These are phyloP conservation scores for Pycnococcus provasolii DNA, from an alignment of 139 green algal genomes.

Conservation along the genomic window DNA sequence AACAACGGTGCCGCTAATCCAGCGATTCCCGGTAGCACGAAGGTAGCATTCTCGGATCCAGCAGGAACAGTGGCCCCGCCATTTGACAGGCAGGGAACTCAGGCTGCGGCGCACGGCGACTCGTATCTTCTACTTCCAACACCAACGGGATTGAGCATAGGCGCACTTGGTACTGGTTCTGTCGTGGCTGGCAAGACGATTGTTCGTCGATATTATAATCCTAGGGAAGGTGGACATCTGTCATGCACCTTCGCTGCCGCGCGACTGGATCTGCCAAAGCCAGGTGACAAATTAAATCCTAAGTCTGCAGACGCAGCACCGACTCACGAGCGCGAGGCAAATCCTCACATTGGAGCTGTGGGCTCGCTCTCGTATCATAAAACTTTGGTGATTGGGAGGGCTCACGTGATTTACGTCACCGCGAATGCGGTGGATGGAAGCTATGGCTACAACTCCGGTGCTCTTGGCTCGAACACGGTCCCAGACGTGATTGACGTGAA, in stretches of 20 bases:
- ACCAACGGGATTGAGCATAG: not conserved
- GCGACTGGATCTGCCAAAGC: slow-evolving; percentile 1
- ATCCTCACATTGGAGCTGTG: not conserved
- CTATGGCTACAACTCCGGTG: slow-evolving; percentile 12
- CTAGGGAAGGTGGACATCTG: not conserved
- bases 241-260: slow-evolving; percentile 3
- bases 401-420: slow-evolving; percentile 13
- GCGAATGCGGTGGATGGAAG: not conserved
- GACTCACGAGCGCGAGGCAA: too few species aligned
- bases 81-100: too few species aligned
- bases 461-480: not conserved
- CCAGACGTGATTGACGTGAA: slow-evolving; percentile 14
- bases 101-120: too few species aligned
- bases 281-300: not conserved
- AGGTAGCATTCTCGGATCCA: too few species aligned
- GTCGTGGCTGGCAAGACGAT: not conserved
- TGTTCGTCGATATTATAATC: not conserved
- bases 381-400: slow-evolving; percentile 1
- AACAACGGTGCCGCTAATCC: not conserved
- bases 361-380: slow-evolving; percentile 15
- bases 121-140: not conserved
- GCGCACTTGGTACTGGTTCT: not conserved
- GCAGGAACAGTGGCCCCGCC: too few species aligned
- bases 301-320: too few species aligned
- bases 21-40: not conserved